A percentile compares a stretch with the other conserved stretches of the same genome.
These are phyloP conservation scores for Phialophora tarda DNA, from an alignment of 2,329 filamentous ascomycete species.

Conservation along the genomic window DNA sequence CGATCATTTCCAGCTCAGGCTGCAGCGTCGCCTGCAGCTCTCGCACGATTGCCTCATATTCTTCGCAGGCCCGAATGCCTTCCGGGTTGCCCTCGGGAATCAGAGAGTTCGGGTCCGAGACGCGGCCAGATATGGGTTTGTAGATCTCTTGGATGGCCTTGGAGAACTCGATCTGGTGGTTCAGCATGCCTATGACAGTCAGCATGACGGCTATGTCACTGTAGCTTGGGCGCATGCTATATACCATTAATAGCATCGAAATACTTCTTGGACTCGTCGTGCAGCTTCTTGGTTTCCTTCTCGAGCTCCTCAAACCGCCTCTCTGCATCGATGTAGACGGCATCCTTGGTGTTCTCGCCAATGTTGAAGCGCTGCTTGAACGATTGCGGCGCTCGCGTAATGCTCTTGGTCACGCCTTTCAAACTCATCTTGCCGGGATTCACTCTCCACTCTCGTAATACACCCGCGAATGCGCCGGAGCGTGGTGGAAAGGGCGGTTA, in stretches of 20 bases:
- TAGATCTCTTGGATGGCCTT: conserved; percentile 95
- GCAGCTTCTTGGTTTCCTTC: conserved; percentile 91
- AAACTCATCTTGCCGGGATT: conserved; percentile 78
- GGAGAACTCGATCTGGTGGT: conserved; percentile 97
- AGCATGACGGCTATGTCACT: conserved; percentile 11
- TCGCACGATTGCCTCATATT: conserved; percentile 89
- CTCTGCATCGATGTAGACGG: conserved; percentile 93
- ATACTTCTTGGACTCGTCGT: conserved; percentile 97
- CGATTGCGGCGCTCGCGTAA: conserved; percentile 87
- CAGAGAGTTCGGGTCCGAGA: conserved; percentile 88
- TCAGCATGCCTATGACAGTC: conserved; percentile 73
- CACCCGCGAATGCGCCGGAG: not conserved
- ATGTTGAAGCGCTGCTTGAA: conserved; percentile 93
- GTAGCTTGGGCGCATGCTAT: conserved; percentile 11
- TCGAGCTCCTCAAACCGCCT: conserved; percentile 93
- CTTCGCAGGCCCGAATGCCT: conserved; percentile 92
- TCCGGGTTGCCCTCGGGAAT: conserved; percentile 85
- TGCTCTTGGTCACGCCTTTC: conserved; percentile 91
- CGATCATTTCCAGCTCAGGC: conserved; percentile 97
- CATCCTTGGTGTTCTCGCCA: conserved; percentile 92
- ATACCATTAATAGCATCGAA: conserved; percentile 92
- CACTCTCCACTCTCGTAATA: not conserved
- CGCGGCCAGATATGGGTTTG: conserved; percentile 93
- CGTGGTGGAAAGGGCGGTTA: not conserved
- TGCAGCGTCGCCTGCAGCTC: conserved; percentile 86